Evolutionary conservation across 768 basidiomycete species (phyloP).

Genomic region (Rhodosporidiobolus odoratus): DNA sequence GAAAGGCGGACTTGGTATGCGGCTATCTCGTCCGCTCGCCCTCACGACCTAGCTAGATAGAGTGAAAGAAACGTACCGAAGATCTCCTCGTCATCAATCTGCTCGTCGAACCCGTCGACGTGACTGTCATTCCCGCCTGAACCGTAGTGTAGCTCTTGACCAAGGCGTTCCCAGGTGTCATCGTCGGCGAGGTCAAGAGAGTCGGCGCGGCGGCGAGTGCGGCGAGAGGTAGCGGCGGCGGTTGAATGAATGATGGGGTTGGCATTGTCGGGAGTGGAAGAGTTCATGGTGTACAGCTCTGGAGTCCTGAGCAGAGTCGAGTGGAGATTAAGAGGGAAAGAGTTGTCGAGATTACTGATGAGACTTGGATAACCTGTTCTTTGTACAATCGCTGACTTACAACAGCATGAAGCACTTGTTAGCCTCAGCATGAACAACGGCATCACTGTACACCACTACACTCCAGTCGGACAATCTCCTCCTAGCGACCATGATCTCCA

Average conservation of each 20-base stretch:
- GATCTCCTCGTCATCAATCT: conserved; percentile 85
- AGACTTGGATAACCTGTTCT: no score
- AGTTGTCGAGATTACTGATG: no score
- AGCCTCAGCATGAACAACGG: no score
- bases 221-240: conserved; percentile 30
- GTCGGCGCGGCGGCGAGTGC: conserved; percentile 45
- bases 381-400: no score
- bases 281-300: conserved; percentile 6
- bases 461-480: no score
- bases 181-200: conserved; percentile 49
- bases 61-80: conserved; percentile 58
- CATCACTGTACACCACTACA: no score
- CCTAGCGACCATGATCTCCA: no score
- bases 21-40: no score
- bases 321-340: neutral
- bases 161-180: conserved; percentile 40
- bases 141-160: neutral
- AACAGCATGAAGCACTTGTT: no score
- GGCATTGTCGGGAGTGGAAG: conserved; percentile 58
- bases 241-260: conserved; percentile 74
- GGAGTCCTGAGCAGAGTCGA: neutral
- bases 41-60: neutral
- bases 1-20: neutral
- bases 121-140: neutral
- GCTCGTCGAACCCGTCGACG: conserved; percentile 52